Evolutionary conservation across 768 basidiomycete species (phyloP).

Genomic region (Cubamyces sp.): DNA sequence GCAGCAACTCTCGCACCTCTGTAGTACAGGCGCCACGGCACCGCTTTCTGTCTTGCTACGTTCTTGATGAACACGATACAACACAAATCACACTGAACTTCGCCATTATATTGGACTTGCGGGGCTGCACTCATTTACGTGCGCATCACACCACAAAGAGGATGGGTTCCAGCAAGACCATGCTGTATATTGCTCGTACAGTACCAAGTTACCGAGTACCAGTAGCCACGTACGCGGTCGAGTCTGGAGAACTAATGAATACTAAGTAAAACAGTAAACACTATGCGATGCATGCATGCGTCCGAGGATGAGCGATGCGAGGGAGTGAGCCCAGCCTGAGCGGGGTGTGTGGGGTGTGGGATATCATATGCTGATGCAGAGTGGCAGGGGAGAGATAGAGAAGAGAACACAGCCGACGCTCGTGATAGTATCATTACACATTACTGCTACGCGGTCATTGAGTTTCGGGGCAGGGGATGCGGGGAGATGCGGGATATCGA

Average conservation of each 20-base stretch:
- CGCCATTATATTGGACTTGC: too few relatives aligned
- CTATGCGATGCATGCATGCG: conserved; percentile 2
- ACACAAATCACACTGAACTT: too few relatives aligned
- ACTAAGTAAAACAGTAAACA: not conserved
- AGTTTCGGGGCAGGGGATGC: not conserved
- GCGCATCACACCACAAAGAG: not conserved
- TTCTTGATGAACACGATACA: too few relatives aligned
- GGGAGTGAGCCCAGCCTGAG: not conserved
- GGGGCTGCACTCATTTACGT: not conserved
- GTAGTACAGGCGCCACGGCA: too few relatives aligned
- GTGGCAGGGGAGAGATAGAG: not conserved
- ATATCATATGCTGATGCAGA: conserved; percentile 2
- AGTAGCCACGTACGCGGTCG: too few relatives aligned
- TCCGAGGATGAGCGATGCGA: not conserved
- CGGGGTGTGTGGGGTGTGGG: not conserved
- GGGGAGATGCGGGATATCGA: not conserved
- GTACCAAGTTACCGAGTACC: not conserved
- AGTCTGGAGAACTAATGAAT: not conserved
- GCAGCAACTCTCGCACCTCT: too few relatives aligned
- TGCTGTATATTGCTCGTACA: conserved; percentile 5
- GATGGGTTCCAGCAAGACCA: not conserved
- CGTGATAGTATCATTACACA: conserved; percentile 21
- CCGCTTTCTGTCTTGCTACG: too few relatives aligned
- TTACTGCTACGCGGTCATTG: conserved; percentile 12
- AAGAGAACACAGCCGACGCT: conserved; percentile 11